Evolutionary conservation across 2,329 filamentous ascomycete genomes (phyloP).

Genomic region (Tolypocladium sp.): DNA sequence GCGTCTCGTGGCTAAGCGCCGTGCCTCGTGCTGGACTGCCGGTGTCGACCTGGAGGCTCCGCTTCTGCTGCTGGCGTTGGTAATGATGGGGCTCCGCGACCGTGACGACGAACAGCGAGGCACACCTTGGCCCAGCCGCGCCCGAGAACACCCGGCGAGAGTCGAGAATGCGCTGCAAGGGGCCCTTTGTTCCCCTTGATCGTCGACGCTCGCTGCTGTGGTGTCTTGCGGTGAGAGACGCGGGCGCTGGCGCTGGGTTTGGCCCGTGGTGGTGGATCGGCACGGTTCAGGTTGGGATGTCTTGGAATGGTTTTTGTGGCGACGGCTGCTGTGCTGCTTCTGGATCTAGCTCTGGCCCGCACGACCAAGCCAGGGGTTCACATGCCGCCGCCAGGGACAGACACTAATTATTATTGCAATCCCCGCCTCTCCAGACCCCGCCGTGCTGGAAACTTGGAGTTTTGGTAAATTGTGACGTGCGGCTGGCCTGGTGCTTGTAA

Average conservation of each 20-base stretch:
- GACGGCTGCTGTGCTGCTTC: neutral
- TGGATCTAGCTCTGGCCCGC: neutral
- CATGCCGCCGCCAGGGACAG: neutral
- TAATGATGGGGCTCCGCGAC: neutral
- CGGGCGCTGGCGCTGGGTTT: neutral
- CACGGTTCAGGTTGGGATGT: neutral
- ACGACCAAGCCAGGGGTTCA: neutral
- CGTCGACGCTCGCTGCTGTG: neutral
- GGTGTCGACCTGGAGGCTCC: neutral
- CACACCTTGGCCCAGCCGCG: neutral
- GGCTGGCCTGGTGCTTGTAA: neutral
- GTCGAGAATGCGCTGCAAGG: neutral
- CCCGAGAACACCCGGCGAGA: neutral
- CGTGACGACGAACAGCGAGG: neutral
- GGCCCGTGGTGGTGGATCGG: neutral
- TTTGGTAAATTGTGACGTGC: neutral
- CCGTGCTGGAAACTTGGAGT: neutral
- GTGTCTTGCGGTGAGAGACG: neutral
- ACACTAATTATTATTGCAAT: no score
- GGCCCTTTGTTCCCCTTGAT: neutral
- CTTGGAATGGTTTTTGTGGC: neutral
- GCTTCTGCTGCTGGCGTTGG: neutral
- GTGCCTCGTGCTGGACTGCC: neutral
- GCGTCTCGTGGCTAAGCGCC: neutral
- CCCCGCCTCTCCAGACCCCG: neutral